A percentile compares a stretch with the other conserved stretches of the same genome.
Conservation (phyloP, 495 filamentous ascomycete species). For the Aspergillus nidulans region DNA sequence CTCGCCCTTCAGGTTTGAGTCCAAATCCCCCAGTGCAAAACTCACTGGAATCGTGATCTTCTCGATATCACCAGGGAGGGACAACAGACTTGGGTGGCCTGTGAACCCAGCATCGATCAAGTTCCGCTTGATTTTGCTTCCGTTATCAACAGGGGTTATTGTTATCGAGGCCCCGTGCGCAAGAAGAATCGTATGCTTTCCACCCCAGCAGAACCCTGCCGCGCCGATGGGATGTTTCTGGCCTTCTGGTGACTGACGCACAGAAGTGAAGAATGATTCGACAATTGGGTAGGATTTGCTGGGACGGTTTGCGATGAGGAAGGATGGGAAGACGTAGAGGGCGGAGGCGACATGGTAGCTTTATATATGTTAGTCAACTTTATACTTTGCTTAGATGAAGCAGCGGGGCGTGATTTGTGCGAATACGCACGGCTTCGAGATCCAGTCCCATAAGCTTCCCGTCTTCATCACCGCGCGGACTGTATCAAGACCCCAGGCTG, state of each 20-base stretch:
- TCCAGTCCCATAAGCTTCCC: slow-evolving; percentile 4
- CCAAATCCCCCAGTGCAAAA: slow-evolving; percentile 52
- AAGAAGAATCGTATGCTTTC: slow-evolving; percentile 43
- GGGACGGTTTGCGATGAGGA: slow-evolving; percentile 30
- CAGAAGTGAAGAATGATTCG: slow-evolving; percentile 38
- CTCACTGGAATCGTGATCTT: slow-evolving; percentile 48
- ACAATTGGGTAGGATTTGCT: slow-evolving; percentile 40
- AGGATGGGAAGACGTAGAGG: slow-evolving; percentile 26
- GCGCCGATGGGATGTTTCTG: slow-evolving; percentile 34
- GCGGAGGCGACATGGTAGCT: slow-evolving; percentile 19
- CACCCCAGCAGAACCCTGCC: slow-evolving; percentile 61
- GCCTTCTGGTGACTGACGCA: slow-evolving; percentile 33
- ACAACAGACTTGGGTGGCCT: slow-evolving; percentile 51
- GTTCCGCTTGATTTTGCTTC: slow-evolving; percentile 18
- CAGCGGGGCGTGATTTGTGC: too few species aligned
- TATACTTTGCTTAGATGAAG: background rate
- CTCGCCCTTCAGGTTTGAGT: slow-evolving; percentile 19
- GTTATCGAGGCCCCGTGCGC: slow-evolving; percentile 22
- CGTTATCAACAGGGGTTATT: too few species aligned
- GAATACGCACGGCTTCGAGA: slow-evolving; percentile 22
- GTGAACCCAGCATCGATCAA: slow-evolving; percentile 52
- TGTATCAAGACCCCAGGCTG: slow-evolving; percentile 10
- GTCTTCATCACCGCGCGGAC: slow-evolving; percentile 8
- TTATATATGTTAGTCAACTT: background rate
- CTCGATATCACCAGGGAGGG: slow-evolving; percentile 51